phyloP scores from a whole-genome alignment of 371 early-diverging fungal genomes.

The Rhizopus sp. region DNA sequence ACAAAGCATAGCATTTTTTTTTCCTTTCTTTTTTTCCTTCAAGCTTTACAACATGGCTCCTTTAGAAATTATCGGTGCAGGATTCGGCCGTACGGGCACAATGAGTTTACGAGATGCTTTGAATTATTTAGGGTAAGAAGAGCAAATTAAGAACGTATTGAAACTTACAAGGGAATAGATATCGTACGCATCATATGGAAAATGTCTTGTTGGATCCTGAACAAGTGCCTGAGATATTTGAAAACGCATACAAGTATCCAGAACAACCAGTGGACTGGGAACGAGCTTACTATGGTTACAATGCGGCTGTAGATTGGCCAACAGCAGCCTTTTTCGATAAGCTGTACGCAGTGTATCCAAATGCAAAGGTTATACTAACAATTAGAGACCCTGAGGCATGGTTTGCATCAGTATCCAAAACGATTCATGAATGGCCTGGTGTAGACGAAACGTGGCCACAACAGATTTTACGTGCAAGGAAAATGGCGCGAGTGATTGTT shows the following conservation, averaged over 20 bases:
- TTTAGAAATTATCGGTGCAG: constrained; percentile 22
- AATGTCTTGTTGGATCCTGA: constrained; percentile 13
- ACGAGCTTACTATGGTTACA: constrained; percentile 20
- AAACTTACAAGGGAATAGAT: constrained; percentile 1
- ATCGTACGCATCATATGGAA: constrained; percentile 26
- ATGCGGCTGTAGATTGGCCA: constrained; percentile 37
- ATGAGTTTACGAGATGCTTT: constrained; percentile 17
- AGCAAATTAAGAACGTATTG: neutral
- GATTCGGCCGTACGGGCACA: constrained; percentile 26
- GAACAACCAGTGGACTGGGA: constrained; percentile 21
- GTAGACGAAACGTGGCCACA: constrained; percentile 21
- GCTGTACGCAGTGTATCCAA: constrained; percentile 24
- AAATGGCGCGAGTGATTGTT: constrained; percentile 19
- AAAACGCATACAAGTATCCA: constrained; percentile 17
- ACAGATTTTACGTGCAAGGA: constrained; percentile 11
- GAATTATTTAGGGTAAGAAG: constrained; percentile 13
- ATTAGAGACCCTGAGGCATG: constrained; percentile 29
- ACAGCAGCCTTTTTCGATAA: constrained; percentile 21
- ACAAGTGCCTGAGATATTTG: constrained; percentile 15
- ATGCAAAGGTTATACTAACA: constrained; percentile 38
- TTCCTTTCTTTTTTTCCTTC: neutral
- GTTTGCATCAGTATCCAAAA: constrained; percentile 20
- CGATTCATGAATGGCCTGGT: constrained; percentile 22
- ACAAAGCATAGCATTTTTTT: too few relatives aligned
- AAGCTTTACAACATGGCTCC: constrained; percentile 6